Base-by-base conservation (phyloP, 176 grass and related monocot genomes). In the Lolium perenne region DNA sequence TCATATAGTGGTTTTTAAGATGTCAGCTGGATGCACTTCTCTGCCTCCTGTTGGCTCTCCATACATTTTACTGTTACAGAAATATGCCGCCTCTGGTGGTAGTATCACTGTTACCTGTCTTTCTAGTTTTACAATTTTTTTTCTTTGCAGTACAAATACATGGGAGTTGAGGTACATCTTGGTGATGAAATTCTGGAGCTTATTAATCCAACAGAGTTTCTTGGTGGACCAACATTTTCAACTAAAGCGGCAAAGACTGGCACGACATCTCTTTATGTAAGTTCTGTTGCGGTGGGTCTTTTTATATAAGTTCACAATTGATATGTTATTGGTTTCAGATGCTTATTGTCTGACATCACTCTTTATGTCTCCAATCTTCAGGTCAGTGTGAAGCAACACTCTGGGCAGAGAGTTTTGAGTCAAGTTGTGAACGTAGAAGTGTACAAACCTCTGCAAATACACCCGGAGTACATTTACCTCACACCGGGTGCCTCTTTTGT, bases 381-480 rank as follows among this genome's bases (percentile, higher is more conserved):
- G 96, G 88, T 98, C 45, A 98, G 91, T 89, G 64, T 79, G 67
- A 98, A 74, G 82, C 93, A 92, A 90, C 29, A 84, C 73, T 87
- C 81, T 81, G 91, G 93, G 81, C 90, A 87, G 51, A 93, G 91
- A 87, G 85, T 95, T 89, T 79, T 91, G 56, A 98, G 96, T 91
- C 86, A 98, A 86, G 83, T 95, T 94, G 77, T 98, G 60, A 93
- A 94, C 43, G 90, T 98, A 60, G 96, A 98, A 91, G 91, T 98
- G 76, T 98, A 98, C 81, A 87, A 88, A 83, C 92, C 85, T 88
- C 70, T 98, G 82, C 89, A 68, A 85, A 74, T 98, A 73, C 86
- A 95, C 91, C 96, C 96, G 50, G 88, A 91, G 76, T 98, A 98
- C 85, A 89, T 98, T 69, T 98, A 94, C 77, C 93, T 98, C 67